phyloP scores from a whole-genome alignment of 179 eudicot genomes.

The Gypsophila paniculata region DNA sequence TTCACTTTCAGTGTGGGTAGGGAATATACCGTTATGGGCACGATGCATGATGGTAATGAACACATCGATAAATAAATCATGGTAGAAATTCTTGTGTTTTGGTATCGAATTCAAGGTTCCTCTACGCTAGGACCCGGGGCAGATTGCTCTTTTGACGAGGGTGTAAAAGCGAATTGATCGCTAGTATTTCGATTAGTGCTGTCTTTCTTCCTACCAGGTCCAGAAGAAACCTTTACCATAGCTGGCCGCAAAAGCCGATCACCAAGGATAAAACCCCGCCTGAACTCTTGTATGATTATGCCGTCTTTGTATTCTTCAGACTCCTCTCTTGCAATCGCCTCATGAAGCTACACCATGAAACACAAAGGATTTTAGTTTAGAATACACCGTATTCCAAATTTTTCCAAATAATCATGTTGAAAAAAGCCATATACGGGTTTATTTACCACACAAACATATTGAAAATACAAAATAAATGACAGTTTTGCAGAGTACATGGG shows the following conservation, averaged over 20 bases:
- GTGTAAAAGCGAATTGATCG: constrained; percentile 21
- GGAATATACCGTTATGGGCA: neutral
- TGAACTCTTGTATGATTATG: constrained; percentile 63
- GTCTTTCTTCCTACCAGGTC: constrained; percentile 53
- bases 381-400: neutral
- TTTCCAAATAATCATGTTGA: neutral
- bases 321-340: constrained; percentile 82
- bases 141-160: constrained; percentile 29
- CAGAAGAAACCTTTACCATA: constrained; percentile 85
- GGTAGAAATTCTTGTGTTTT: constrained; percentile 10
- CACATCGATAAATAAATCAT: neutral
- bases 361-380: neutral
- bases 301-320: constrained; percentile 81
- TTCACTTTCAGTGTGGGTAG: neutral
- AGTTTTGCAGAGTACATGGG: no score
- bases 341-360: constrained; percentile 56
- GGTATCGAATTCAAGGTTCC: constrained; percentile 20
- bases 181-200: constrained; percentile 26
- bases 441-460: neutral
- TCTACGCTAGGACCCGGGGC: constrained; percentile 41
- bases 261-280: constrained; percentile 76
- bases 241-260: constrained; percentile 76
- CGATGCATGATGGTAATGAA: neutral
- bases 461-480: no score
- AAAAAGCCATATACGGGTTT: neutral